Base-by-base conservation (phyloP, 2,329 filamentous ascomycete genomes). In the Didymella exigua region DNA sequence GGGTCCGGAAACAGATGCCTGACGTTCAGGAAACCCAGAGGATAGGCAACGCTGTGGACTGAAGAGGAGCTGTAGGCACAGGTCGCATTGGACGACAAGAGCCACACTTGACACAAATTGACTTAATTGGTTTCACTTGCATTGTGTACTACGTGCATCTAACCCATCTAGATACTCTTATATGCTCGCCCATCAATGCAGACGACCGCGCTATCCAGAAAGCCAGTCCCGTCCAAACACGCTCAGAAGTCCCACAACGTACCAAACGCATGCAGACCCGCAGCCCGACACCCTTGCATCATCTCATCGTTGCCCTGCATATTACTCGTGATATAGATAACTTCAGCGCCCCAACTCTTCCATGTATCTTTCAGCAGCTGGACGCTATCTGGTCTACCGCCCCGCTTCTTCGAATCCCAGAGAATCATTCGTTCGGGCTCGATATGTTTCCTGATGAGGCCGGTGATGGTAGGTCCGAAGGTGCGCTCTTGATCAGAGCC, bases 291-390 rank as follows among this genome's bases (percentile, higher is more conserved):
- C 2, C 71, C 71, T 31, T 68, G 67, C 70, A 74, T 74, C 70
- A 74, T 74, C 64, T 74, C 70, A 58, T 74, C 69, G 27, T 74
- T 74, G 0, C 71, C 71, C 46, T 70, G 67, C 61, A 67, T 70
- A 24, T 74, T 74, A 9, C 63, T 68, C 16, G 71, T 74, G 41
- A 74, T 74, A 58, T 73, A 74, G 36, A 74, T 73, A 21, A 72
- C 71, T 58, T 74, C 71, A 2, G 71, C 71, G 1, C 64, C 65
- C 38, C 68, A 74, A 21, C 65, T 56, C 37, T 61, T 64, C 71
- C 71, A 74, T 0, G 71, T 73, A 34, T 73, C 69, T 23, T 67
- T 65, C 11, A 74, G 58, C 33, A 74, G 54, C 29, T 69, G 63
- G 59, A 74, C 69, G 2, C 65, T 72, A 34, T 74, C 62, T 1